Conservation (phyloP, 208 protist genomes). For the Entamoeba invadens region DNA sequence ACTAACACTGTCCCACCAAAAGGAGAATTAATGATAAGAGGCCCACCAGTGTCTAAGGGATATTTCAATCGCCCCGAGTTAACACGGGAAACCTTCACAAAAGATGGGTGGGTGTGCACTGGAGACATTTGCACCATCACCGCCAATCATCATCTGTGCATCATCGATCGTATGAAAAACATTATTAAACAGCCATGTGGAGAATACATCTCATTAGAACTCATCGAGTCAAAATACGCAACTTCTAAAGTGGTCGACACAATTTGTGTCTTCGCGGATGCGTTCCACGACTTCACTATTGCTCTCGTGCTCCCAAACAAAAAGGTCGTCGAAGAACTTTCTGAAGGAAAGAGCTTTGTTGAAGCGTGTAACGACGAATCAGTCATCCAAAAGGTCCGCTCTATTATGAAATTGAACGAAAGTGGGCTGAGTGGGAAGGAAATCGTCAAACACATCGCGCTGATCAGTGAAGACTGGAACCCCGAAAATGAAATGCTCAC, state of each 20-base stretch:
- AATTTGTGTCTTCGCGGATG: too few relatives aligned
- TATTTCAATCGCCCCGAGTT: slow-evolving; percentile 23
- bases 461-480: slow-evolving; percentile 11
- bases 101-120: neutral
- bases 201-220: too few relatives aligned
- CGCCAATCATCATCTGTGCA: neutral
- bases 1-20: neutral
- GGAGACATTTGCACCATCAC: neutral
- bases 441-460: slow-evolving; percentile 7
- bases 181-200: too few relatives aligned
- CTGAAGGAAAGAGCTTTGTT: too few relatives aligned
- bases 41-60: slow-evolving; percentile 24
- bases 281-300: too few relatives aligned
- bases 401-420: too few relatives aligned
- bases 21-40: slow-evolving; percentile 26
- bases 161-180: slow-evolving; percentile 8
- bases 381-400: too few relatives aligned
- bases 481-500: slow-evolving; percentile 15
- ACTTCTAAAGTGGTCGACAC: neutral
- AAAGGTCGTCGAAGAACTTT: too few relatives aligned
- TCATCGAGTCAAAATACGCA: neutral
- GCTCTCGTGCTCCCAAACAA: too few relatives aligned
- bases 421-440: too few relatives aligned
- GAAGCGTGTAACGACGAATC: too few relatives aligned
- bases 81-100: neutral